A percentile compares a stretch with the other conserved stretches of the same genome.
phyloP scores from a whole-genome alignment of 352 stramenopile genomes.

The Phytophthora sansomeana region DNA sequence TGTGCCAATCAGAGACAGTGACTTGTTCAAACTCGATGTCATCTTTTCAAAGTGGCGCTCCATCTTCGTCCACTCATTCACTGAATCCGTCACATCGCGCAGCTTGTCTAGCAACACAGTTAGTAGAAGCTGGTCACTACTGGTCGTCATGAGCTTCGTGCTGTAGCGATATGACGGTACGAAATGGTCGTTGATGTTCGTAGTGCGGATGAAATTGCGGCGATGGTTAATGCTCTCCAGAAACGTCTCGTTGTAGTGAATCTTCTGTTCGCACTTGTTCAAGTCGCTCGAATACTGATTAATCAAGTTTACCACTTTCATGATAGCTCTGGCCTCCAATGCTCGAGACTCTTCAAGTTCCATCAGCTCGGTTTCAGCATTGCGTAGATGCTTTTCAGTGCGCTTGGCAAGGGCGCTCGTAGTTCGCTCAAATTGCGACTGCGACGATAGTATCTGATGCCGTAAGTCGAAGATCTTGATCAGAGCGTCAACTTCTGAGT shows the following conservation, averaged over 20 bases:
- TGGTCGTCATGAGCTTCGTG: constrained; percentile 73
- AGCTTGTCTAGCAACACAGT: constrained; percentile 81
- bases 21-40: constrained; percentile 58
- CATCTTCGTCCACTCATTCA: constrained; percentile 85
- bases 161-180: constrained; percentile 72
- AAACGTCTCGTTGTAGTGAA: constrained; percentile 64
- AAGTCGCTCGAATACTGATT: constrained; percentile 65
- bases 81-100: constrained; percentile 52
- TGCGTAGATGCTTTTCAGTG: constrained; percentile 64
- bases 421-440: constrained; percentile 73
- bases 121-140: constrained; percentile 76
- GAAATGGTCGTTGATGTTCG: constrained; percentile 71
- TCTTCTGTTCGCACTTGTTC: constrained; percentile 57
- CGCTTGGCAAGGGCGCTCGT: constrained; percentile 54
- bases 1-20: constrained; percentile 55
- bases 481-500: constrained; percentile 72
- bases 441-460: constrained; percentile 75
- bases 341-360: constrained; percentile 59
- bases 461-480: constrained; percentile 80
- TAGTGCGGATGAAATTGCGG: constrained; percentile 69
- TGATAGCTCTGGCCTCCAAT: constrained; percentile 51
- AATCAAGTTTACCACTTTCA: constrained; percentile 61
- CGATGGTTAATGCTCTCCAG: constrained; percentile 72
- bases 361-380: constrained; percentile 69
- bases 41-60: constrained; percentile 73